Base-by-base conservation (phyloP, 352 stramenopile species). In the Phytopythium mirpurense region DNA sequence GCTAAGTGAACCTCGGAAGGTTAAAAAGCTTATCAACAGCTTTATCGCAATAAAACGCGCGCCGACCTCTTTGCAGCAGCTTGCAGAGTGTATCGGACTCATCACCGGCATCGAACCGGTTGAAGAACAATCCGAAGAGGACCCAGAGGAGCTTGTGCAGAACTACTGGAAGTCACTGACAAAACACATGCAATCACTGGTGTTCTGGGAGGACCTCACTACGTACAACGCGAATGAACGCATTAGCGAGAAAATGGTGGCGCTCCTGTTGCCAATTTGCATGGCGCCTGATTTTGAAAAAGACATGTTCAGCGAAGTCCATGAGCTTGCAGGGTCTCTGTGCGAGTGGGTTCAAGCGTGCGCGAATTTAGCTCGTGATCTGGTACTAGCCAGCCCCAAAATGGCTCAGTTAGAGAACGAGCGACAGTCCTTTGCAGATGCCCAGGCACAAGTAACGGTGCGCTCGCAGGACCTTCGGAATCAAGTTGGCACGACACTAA, bases 141-240 rank as follows among this genome's bases (percentile, higher is more conserved):
- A 92, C 47, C 72, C 73, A 4, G 80, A 90, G 16, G 81, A 89
- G 46, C 67, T 85, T 15, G 66, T 89, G 27, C 83, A 88, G 67
- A 74, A 90, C 46, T 92, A 90, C 40, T 88, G 79, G 77, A 50
- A 79, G 26, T 79, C 68, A 9, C 43, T 72, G 6, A 69, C 66
- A 2, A 7, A 49, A 3, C 54, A 56, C 15, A 67, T 85, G 60
- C 61, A 67, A 19, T 71, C 56, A 0, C 27, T 49, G 3, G 56
- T n/a, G 3, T 88, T 90, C 27, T 90, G 79, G 79, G 34, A 71
- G 10, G 65, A 60, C 11, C 37, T 88, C 1, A 50, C 60, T 5
- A 48, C 49, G 9, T 88, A 83, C 60, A 68, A 88, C 14, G 65
- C 85, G 12, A 62, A 65, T 0, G 46, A 37, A 8, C 38, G 57